Evolutionary conservation across 2,329 filamentous ascomycete genomes (phyloP), one percentile per base, ranked within the genome.

Genomic region (Fusarium concolor): DNA sequence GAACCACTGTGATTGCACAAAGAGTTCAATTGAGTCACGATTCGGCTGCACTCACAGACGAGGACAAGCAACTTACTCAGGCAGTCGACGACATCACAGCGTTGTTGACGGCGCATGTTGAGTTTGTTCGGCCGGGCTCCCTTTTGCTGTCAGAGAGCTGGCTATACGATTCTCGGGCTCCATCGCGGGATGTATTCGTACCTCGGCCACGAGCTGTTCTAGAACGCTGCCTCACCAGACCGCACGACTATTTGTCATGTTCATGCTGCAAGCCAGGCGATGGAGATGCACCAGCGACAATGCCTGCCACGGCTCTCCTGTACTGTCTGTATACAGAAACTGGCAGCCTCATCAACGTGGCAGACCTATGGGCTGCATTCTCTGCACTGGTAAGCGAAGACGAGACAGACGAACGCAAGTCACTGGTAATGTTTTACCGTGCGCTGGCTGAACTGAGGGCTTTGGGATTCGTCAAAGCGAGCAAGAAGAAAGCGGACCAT

Each of bases 401-500:
- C 35, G 71, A 75, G 33, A 72, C 74, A 43, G 78, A 85, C 46
- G 87, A 89, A 76, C 82, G 87, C 67, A 84, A 83, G 45, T 85
- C 84, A 10, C 84, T 93, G 79, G 89, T 93, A 41, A 81, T 92
- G 60, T 99, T 98, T 79, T 97, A 97, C 78, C 87, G 89, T 63
- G 92, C 88, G 7, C 79, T 98, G 65, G 93, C 95, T 1, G 96
- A 99, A 78, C 79, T 99, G 76, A 91, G 90, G 77, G 87, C 90
- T 54, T 84, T 99, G 74, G 96, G 96, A 10, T 91, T 97, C 79
- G 86, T 98, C 64, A 97, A 96, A 82, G 86, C 87, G 64, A 98
- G 91, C 75, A 92, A 91, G 80, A 97, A 94, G 84, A 97, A 97
- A 84, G 88, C 90, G 24, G 96, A 98, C 77, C 95, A 98, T 79